Conservation (phyloP, 129 eudicot genomes). For the Flaveria sonorensis region DNA sequence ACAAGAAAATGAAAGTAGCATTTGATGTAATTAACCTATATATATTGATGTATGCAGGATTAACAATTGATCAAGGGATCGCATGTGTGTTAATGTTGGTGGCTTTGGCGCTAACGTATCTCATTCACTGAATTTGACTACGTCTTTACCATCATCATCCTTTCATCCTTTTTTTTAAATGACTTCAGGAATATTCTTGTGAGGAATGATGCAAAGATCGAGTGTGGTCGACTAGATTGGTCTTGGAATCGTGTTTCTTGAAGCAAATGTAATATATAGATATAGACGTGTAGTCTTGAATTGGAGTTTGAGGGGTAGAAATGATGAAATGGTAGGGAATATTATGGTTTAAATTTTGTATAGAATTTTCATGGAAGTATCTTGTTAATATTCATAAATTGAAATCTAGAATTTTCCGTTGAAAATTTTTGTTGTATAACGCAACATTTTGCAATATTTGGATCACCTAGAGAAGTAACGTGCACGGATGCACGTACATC, state of each 20-base stretch:
- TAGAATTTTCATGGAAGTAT: constrained; percentile 19
- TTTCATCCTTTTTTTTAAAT: background rate
- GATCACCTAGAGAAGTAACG: background rate
- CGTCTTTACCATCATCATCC: constrained; percentile 19
- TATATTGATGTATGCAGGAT: constrained; percentile 38
- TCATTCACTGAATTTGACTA: constrained; percentile 51
- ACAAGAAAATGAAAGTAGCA: background rate
- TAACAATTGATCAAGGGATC: constrained; percentile 73
- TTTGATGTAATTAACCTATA: background rate
- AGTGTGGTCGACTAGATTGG: background rate
- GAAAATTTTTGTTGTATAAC: background rate
- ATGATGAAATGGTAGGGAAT: constrained; percentile 23
- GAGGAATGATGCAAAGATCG: constrained; percentile 18
- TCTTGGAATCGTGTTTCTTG: constrained; percentile 18
- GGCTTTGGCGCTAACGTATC: constrained; percentile 71
- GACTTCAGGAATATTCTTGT: background rate
- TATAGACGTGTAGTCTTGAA: constrained; percentile 2
- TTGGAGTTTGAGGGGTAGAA: background rate
- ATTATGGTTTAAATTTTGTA: constrained; percentile 3
- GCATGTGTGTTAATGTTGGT: constrained; percentile 72
- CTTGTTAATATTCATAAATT: constrained; percentile 14
- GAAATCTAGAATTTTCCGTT: background rate
- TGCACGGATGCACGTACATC: background rate
- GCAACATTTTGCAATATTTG: background rate
- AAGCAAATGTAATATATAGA: background rate